A percentile compares a stretch with the other conserved stretches of the same genome.
Evolutionary conservation across 2,329 filamentous ascomycete genomes (phyloP).

Genomic region (Phoma sp.): DNA sequence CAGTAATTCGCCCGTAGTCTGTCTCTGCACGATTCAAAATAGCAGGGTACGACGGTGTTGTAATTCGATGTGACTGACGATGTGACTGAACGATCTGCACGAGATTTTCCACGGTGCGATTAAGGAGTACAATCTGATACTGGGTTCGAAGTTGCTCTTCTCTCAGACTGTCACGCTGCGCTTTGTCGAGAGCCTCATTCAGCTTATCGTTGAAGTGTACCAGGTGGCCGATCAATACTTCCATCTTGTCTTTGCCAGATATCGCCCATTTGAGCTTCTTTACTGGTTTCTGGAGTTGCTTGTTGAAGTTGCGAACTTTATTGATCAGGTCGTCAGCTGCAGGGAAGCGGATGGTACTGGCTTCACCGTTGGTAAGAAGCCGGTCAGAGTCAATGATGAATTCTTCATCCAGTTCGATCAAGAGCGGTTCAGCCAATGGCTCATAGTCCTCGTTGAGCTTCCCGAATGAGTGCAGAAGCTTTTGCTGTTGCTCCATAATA

Average conservation of each 20-base stretch:
- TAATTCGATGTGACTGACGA: constrained; percentile 24
- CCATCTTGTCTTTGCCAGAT: constrained; percentile 38
- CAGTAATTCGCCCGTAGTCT: background rate
- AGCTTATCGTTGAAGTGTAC: constrained; percentile 46
- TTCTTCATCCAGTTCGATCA: constrained; percentile 31
- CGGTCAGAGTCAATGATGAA: constrained; percentile 16
- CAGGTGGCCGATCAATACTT: constrained; percentile 40
- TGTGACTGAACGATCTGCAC: constrained; percentile 43
- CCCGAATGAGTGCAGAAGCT: constrained; percentile 41
- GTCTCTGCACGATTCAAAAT: background rate
- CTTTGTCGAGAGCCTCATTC: constrained; percentile 40
- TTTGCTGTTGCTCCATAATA: constrained; percentile 43
- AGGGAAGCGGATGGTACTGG: constrained; percentile 39
- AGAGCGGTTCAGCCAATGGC: constrained; percentile 35
- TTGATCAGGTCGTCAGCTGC: constrained; percentile 36
- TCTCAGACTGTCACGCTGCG: constrained; percentile 37
- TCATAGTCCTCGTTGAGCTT: constrained; percentile 40
- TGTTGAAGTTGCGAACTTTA: constrained; percentile 39
- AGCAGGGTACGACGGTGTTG: background rate
- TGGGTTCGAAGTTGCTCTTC: constrained; percentile 43
- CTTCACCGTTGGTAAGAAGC: constrained; percentile 15
- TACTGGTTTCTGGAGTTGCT: constrained; percentile 30
- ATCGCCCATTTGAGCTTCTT: constrained; percentile 42
- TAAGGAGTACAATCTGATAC: constrained; percentile 47
- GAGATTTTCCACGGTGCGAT: constrained; percentile 43